Evolutionary conservation across 129 eudicot genomes (phyloP).

Genomic region (Erigeron canadensis): DNA sequence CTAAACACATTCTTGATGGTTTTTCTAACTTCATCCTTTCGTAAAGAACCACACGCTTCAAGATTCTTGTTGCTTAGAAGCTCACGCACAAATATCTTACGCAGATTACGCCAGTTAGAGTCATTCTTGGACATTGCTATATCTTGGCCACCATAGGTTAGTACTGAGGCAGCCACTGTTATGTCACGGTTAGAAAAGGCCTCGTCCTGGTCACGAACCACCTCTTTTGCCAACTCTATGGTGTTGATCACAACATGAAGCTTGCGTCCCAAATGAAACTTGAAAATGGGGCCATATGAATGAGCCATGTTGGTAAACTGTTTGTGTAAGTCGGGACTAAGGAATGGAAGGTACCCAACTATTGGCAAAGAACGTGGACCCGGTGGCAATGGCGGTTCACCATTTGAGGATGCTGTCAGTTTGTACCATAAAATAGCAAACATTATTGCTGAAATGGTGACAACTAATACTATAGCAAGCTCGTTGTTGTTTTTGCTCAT

Average conservation of each 20-base stretch:
- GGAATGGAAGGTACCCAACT: conserved; percentile 13
- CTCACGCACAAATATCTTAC: conserved; percentile 4
- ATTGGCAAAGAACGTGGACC: conserved; percentile 7
- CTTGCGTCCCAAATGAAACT: background rate
- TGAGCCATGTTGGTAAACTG: conserved; percentile 7
- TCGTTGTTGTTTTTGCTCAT: background rate
- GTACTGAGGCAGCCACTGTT: background rate
- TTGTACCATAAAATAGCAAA: conserved; percentile 4
- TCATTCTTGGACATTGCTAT: background rate
- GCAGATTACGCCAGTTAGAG: background rate
- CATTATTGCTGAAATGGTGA: background rate
- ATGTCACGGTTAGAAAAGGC: conserved; percentile 4
- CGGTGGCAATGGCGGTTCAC: conserved; percentile 18
- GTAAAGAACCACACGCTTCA: background rate
- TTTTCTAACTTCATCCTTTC: conserved; percentile 9
- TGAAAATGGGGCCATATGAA: conserved; percentile 10
- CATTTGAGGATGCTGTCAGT: background rate
- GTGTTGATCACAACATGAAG: conserved; percentile 1
- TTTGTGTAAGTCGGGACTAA: background rate
- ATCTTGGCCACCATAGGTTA: background rate
- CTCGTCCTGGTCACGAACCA: conserved; percentile 13
- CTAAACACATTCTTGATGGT: background rate
- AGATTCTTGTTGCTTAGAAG: conserved; percentile 3
- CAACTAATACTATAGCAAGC: background rate
- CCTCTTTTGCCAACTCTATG: background rate